These are phyloP conservation scores for Globisporangium barbulae DNA, from an alignment of 352 stramenopile species.

Conservation along the genomic window DNA sequence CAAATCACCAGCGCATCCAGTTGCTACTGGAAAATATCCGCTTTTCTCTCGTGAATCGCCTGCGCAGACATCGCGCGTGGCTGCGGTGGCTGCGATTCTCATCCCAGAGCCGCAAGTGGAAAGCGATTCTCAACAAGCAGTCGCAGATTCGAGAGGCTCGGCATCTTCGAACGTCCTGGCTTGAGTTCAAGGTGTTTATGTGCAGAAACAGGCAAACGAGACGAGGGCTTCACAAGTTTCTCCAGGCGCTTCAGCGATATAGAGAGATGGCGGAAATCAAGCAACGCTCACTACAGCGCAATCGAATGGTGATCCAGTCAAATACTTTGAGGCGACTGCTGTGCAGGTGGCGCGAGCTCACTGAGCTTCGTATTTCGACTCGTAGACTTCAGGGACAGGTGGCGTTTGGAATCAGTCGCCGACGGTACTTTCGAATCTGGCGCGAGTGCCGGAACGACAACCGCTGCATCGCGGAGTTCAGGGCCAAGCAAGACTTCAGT, in stretches of 20 bases:
- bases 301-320: background rate
- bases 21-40: background rate
- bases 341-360: background rate
- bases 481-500: background rate
- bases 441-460: background rate
- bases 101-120: background rate
- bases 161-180: background rate
- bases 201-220: background rate
- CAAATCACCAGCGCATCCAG: background rate
- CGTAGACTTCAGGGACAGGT: background rate
- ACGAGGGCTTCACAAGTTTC: background rate
- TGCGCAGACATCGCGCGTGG: conserved; percentile 29
- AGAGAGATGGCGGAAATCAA: background rate
- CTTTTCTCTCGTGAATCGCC: conserved; percentile 20
- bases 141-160: background rate
- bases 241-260: background rate
- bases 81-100: conserved; percentile 24
- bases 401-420: conserved; percentile 7
- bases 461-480: conserved; percentile 5
- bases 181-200: conserved; percentile 7
- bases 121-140: background rate
- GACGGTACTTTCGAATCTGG: conserved; percentile 17
- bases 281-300: background rate
- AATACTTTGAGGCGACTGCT: background rate
- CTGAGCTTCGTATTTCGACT: background rate